Evolutionary conservation across 1,284 basidiomycete genomes (phyloP).

Genomic region (Ceratorhiza oryzae-sativae): DNA sequence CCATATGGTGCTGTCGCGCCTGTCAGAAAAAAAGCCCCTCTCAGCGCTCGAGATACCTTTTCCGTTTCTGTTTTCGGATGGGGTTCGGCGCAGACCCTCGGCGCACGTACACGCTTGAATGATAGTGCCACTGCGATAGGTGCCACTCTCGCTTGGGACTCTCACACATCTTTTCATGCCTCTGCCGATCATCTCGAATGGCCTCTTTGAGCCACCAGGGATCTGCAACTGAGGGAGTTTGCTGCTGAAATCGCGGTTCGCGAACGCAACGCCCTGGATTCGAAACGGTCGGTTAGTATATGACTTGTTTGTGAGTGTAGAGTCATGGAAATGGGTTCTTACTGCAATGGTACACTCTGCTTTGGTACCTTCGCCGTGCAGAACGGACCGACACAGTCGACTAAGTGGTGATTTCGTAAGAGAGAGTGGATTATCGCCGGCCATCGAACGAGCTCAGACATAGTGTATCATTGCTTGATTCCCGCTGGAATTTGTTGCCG

Average conservation of each 20-base stretch:
- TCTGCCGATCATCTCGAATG: constrained; percentile 31
- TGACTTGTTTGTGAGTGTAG: constrained; percentile 25
- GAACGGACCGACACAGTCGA: constrained; percentile 2
- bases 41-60: not conserved
- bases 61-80: not conserved
- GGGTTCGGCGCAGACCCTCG: not conserved
- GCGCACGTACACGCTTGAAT: constrained; percentile 8
- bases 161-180: constrained; percentile 2
- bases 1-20: constrained; percentile 25
- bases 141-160: constrained; percentile 12
- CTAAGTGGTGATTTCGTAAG: not conserved
- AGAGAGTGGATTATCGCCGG: not conserved
- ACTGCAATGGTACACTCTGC: not conserved
- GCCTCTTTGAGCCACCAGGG: constrained; percentile 18
- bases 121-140: not conserved
- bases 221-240: constrained; percentile 31
- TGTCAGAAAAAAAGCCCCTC: constrained; percentile 16
- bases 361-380: constrained; percentile 18
- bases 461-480: not conserved
- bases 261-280: constrained; percentile 6
- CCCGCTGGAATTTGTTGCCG: not conserved
- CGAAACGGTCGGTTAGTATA: constrained; percentile 17
- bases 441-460: not conserved
- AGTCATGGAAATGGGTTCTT: not conserved
- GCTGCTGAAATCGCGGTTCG: not conserved